Evolutionary conservation across 371 early-diverging fungal species (phyloP), one percentile per base, ranked within the genome.

Genomic region (Rhizomucor pusillus): DNA sequence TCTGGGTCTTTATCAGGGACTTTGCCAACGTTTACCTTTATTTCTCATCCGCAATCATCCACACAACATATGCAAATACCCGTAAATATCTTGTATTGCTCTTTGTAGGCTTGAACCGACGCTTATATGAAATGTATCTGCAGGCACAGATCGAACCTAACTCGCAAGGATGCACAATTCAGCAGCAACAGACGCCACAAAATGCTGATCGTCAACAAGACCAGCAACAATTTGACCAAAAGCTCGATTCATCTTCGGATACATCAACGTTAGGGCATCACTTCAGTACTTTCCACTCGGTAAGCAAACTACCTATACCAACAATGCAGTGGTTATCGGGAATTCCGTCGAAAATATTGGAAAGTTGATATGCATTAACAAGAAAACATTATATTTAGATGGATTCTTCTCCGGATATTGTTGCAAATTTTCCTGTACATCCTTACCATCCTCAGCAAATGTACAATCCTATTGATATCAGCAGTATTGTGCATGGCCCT

Each of bases 381-480:
- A 23, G 13, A 5, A 48, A 9, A 10, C 11, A 20, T 5, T 0
- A 20, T 25, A 23, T 45, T 12, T 25, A 23, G 45, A 45, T 45
- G 11, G 18, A 16, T 3, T 9, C 19, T 1, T 44, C 22, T 44
- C 23, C 1, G 11, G 19, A 18, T 7, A 10, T 1, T 45, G 22
- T 25, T 41, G 25, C 23, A 45, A 23, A 33, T 13, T 29, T 25
- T 48, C 48, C 23, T 48, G 25, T 19, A 13, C 29, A 29, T n/a
- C n/a, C 47, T 25, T 22, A 22, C 34, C 14, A 48, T 23, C 48
- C 23, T 48, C 34, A 12, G 48, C 24, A 24, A 14, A 52, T 62
- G 25, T 62, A 57, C 40, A 23, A 62, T 41, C 54, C 55, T 14
- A 59, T 59, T 23, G 64, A 64, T 36, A 54, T 63, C 34, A 44